A percentile compares a stretch with the other conserved stretches of the same genome.
Evolutionary conservation across 2,329 filamentous ascomycete species (phyloP).

Genomic region (Pseudocercospora pini-densiflorae): DNA sequence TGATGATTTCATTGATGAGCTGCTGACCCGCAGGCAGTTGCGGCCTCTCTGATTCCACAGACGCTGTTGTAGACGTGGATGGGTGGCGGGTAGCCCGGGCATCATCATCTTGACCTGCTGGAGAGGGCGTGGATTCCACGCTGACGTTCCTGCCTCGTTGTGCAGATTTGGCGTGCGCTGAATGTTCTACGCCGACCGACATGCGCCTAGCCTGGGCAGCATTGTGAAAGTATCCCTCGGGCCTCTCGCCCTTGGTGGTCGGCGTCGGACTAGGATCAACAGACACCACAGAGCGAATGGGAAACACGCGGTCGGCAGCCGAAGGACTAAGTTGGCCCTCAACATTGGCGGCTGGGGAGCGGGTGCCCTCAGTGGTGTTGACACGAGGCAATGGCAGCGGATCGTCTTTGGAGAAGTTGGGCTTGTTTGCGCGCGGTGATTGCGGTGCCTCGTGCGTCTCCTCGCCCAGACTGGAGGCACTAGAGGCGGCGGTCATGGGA

Average conservation of each 20-base stretch:
- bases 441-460: not conserved
- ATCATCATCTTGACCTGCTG: constrained; percentile 9
- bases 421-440: constrained; percentile 17
- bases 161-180: not conserved
- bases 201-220: constrained; percentile 27
- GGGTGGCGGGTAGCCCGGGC: constrained; percentile 16
- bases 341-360: constrained; percentile 11
- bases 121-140: constrained; percentile 10
- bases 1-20: constrained; percentile 29
- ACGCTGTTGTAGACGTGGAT: constrained; percentile 22
- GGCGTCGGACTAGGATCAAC: constrained; percentile 61
- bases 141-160: constrained; percentile 20
- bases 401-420: constrained; percentile 15
- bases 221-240: constrained; percentile 44
- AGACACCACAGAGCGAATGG: constrained; percentile 79
- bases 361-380: constrained; percentile 3
- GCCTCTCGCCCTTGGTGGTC: constrained; percentile 24
- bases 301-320: constrained; percentile 69
- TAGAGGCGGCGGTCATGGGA: constrained; percentile 1
- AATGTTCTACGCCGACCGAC: constrained; percentile 17
- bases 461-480: constrained; percentile 6
- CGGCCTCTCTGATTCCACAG: not conserved
- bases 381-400: constrained; percentile 6
- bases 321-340: constrained; percentile 45
- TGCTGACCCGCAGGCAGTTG: constrained; percentile 13